Conservation (phyloP, 2,329 filamentous ascomycete genomes). For the Aspergillus brunneoviolaceus region DNA sequence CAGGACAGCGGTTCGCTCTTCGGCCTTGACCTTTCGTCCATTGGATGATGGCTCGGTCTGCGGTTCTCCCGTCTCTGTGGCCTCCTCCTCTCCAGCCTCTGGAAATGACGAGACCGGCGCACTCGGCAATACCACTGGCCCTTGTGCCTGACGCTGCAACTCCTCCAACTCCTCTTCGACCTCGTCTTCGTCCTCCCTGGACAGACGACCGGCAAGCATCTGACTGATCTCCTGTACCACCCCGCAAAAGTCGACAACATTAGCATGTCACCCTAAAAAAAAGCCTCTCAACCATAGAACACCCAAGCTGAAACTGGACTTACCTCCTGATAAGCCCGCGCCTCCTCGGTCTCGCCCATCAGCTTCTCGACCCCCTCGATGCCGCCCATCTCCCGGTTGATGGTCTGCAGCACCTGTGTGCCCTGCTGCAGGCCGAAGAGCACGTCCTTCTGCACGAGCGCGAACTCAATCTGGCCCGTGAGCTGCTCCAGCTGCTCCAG, state of each 20-base stretch:
- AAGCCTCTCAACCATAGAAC: no score
- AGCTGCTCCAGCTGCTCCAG: constrained; percentile 91
- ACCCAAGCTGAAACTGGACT: constrained; percentile 23
- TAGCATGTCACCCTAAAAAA: background rate
- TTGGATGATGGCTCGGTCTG: constrained; percentile 19
- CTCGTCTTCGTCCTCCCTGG: constrained; percentile 94
- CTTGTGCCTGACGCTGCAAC: constrained; percentile 64
- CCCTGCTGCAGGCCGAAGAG: constrained; percentile 90
- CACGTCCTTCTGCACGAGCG: constrained; percentile 94
- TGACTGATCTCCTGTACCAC: constrained; percentile 77
- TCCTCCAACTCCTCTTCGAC: constrained; percentile 92
- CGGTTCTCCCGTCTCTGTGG: constrained; percentile 25
- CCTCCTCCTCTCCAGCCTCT: constrained; percentile 29
- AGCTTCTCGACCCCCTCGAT: constrained; percentile 92
- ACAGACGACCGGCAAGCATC: constrained; percentile 83
- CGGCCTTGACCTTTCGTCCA: constrained; percentile 29
- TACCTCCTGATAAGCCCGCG: constrained; percentile 85
- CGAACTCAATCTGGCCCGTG: constrained; percentile 88
- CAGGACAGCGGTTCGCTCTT: constrained; percentile 17
- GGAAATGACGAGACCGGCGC: constrained; percentile 37
- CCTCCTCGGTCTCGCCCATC: constrained; percentile 88
- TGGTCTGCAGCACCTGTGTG: constrained; percentile 82
- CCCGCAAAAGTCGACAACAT: background rate
- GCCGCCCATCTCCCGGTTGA: constrained; percentile 93
- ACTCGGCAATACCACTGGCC: constrained; percentile 38